These are phyloP conservation scores for Cyclocybe aegerita DNA, from an alignment of 768 basidiomycete species.

Conservation along the genomic window DNA sequence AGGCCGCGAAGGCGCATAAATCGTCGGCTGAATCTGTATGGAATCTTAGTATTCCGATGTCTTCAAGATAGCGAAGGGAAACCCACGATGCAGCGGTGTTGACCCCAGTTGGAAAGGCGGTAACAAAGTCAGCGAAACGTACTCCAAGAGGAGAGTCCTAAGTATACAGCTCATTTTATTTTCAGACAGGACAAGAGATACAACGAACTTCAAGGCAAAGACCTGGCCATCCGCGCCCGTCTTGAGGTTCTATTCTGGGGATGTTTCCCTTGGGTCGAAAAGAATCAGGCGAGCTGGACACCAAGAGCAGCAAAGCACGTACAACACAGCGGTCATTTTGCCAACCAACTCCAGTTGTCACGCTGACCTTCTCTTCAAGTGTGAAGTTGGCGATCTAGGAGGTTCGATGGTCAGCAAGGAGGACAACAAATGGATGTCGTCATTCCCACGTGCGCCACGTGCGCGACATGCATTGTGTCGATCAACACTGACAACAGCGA, in stretches of 20 bases:
- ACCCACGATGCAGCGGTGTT: conserved; percentile 79
- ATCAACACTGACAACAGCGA: no score
- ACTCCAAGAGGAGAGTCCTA: conserved; percentile 79
- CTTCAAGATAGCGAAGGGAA: background rate
- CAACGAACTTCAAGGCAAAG: conserved; percentile 63
- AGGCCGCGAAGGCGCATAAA: conserved; percentile 76
- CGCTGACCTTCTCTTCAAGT: conserved; percentile 62
- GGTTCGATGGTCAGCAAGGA: background rate
- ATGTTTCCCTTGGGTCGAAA: conserved; percentile 49
- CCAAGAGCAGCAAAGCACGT: conserved; percentile 18
- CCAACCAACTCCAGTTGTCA: conserved; percentile 73
- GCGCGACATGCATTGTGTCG: no score
- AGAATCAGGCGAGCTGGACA: background rate
- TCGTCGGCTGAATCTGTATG: conserved; percentile 65
- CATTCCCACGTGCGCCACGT: background rate
- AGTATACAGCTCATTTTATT: background rate
- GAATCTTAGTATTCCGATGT: conserved; percentile 1
- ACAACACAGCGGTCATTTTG: conserved; percentile 65
- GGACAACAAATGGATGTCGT: background rate
- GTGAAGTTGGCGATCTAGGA: conserved; percentile 29
- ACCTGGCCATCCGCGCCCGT: conserved; percentile 58
- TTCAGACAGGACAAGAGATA: background rate
- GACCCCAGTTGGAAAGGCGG: conserved; percentile 82
- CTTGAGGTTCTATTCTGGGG: conserved; percentile 40
- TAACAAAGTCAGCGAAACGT: conserved; percentile 69